Percentiles rank a stretch among this genome's conserved stretches.
Conservation (phyloP, 768 basidiomycete genomes). For the Lentinus brumalis region DNA sequence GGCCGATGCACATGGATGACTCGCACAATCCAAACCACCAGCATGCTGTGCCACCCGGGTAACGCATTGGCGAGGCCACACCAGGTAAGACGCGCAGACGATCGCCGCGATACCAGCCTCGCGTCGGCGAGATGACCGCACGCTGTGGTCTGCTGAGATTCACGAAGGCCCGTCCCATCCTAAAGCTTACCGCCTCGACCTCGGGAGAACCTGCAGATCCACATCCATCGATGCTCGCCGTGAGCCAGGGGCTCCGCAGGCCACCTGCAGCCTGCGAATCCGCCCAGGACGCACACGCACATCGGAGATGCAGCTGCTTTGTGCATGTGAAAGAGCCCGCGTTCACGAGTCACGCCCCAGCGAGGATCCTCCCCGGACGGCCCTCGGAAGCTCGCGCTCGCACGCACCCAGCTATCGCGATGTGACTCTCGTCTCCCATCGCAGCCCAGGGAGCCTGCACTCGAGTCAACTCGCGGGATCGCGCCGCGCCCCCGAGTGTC, state of each 20-base stretch:
- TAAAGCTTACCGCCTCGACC: slow-evolving; percentile 20
- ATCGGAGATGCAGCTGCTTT: neutral
- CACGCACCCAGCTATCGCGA: neutral
- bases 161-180: neutral
- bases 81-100: neutral
- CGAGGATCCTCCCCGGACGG: neutral
- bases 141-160: slow-evolving; percentile 15
- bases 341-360: neutral
- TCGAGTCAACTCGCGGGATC: neutral
- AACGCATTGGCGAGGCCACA: neutral
- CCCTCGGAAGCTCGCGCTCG: neutral
- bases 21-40: neutral
- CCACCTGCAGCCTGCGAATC: neutral
- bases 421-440: neutral
- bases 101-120: slow-evolving; percentile 11
- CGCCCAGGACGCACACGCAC: neutral
- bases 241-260: neutral
- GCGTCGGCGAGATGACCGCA: slow-evolving; percentile 2
- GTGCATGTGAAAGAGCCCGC: neutral
- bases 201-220: slow-evolving; percentile 17
- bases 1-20: neutral
- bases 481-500: neutral
- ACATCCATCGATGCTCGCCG: slow-evolving; percentile 14
- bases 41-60: neutral
- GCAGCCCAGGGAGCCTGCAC: neutral